Conservation (phyloP, 768 basidiomycete species). For the Mrakia hoshinonis region DNA sequence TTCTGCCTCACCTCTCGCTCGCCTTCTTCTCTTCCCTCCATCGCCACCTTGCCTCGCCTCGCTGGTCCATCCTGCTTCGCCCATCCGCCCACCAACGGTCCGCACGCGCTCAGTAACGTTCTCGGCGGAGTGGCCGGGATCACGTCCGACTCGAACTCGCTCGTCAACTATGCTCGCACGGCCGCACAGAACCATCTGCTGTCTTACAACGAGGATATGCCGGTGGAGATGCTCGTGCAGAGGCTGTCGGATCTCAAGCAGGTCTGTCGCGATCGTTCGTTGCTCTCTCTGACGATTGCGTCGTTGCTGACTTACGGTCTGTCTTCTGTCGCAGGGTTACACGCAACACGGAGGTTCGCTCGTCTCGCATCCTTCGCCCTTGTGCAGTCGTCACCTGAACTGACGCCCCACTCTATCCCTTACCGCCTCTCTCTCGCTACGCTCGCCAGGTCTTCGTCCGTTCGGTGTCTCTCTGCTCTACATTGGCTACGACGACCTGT, state of each 20-base stretch:
- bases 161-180: constrained; percentile 85
- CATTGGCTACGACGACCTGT: constrained; percentile 92
- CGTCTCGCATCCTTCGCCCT: not conserved
- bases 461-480: constrained; percentile 97
- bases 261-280: constrained; percentile 7
- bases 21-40: not conserved
- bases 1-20: no score
- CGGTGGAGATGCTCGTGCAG: constrained; percentile 90
- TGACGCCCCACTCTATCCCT: not conserved
- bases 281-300: not conserved
- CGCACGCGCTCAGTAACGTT: constrained; percentile 82
- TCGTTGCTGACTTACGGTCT: not conserved
- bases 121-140: constrained; percentile 91
- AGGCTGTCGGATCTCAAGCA: constrained; percentile 95
- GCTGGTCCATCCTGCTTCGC: not conserved
- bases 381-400: not conserved
- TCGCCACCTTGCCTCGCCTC: not conserved
- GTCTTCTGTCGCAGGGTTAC: constrained; percentile 50
- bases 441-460: constrained; percentile 69
- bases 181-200: constrained; percentile 83
- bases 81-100: not conserved
- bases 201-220: constrained; percentile 92
- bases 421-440: constrained; percentile 14
- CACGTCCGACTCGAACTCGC: constrained; percentile 93
- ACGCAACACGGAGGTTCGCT: constrained; percentile 84